Evolutionary conservation across 2,329 filamentous ascomycete genomes (phyloP), one percentile per base, ranked within the genome.

Genomic region (Aureobasidium sp.): DNA sequence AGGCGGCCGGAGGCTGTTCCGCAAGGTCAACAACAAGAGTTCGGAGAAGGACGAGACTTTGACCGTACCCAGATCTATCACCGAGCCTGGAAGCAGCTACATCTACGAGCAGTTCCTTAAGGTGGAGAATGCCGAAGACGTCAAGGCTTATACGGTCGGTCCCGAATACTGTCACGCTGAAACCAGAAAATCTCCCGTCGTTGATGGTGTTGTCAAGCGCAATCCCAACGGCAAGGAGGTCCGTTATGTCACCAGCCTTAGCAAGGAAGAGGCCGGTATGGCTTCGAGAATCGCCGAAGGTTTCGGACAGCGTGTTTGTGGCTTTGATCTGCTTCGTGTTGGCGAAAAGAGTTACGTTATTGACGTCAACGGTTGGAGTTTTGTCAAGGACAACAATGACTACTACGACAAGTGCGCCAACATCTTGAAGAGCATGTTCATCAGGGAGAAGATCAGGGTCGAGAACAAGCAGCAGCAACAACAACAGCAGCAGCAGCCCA

Each of bases 331-430:
- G 56, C 76, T 98, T 54, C 84, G 94, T 24, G 89, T 90, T 11
- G 84, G 83, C 45, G 88, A 90, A 14, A 88, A 88, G 68, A 97
- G 91, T 67, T 98, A 89, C 70, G 93, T 98, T 44, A 98, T 98
- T 60, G 93, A 98, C 63, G 93, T 98, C 62, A 98, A 98, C 68
- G 93, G 93, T 11, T 98, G 94, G 94, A 97, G 91, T 66, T 98
- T 98, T 64, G 93, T 98, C 68, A 98, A 98, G 68, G 94, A 98
- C 68, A 98, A 98, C 63, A 91, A 96, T 58, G 90, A 95, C 56
- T 98, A 98, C 69, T 98, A 98, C 67, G 88, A 97, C 64, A 88
- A 89, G 64, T 93, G 86, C 61, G 83, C 93, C 19, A 84, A 77
- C 56, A 95, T 97, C 44, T 74, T 98, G 48, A 88, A 84, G 64